Percentiles rank a stretch among this genome's conserved stretches.
phyloP scores from a whole-genome alignment of 1,139 yeast genomes.

The Oligophagozyma castellii region DNA sequence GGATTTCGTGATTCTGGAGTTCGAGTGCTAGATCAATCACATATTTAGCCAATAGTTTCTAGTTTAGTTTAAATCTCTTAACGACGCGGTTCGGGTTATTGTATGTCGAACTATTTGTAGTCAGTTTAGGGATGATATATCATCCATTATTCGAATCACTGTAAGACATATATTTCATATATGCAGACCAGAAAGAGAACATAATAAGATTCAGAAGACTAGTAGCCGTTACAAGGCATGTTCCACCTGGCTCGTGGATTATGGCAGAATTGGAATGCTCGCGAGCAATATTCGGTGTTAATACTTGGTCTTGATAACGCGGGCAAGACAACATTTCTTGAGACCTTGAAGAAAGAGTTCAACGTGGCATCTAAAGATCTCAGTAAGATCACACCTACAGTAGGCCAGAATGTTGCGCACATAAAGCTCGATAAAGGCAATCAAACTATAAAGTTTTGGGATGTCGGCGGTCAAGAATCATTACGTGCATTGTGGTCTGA shows the following conservation, averaged over 20 bases:
- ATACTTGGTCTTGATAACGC: slow-evolving; percentile 91
- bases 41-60: too few relatives aligned
- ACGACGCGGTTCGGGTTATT: too few relatives aligned
- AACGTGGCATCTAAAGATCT: slow-evolving; percentile 24
- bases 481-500: slow-evolving; percentile 77
- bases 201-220: not conserved
- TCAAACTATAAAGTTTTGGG: slow-evolving; percentile 74
- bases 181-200: not conserved
- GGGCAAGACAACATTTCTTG: slow-evolving; percentile 79
- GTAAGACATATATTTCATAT: too few relatives aligned
- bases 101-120: too few relatives aligned
- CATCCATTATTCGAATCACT: too few relatives aligned
- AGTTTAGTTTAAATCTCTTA: too few relatives aligned
- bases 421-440: slow-evolving; percentile 34
- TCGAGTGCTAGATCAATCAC: slow-evolving; percentile 20
- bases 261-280: slow-evolving; percentile 40
- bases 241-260: slow-evolving; percentile 53
- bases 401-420: slow-evolving; percentile 59
- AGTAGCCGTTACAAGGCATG: slow-evolving; percentile 27
- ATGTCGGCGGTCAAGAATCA: slow-evolving; percentile 85
- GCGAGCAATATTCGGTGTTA: slow-evolving; percentile 59
- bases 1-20: slow-evolving; percentile 18
- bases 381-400: slow-evolving; percentile 49
- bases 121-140: too few relatives aligned
- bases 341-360: slow-evolving; percentile 42